Evolutionary conservation across 169 alveolate species (phyloP).

Genomic region (Cyclospora cayetanensis): DNA sequence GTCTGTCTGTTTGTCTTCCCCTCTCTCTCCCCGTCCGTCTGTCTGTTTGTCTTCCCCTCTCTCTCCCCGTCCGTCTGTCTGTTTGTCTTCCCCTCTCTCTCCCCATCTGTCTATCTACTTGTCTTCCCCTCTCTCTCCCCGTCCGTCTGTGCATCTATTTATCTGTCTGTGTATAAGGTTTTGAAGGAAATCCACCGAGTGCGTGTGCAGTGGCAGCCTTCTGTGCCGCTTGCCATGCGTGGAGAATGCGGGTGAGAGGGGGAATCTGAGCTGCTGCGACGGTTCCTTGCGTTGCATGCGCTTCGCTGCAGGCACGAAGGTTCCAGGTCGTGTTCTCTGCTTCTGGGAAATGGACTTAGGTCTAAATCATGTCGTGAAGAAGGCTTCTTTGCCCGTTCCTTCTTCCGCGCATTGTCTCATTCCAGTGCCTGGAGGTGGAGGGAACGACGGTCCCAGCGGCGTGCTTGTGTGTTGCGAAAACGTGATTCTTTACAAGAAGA

Average conservation of each 20-base stretch:
- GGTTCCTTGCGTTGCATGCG: constrained; percentile 59
- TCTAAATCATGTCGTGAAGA: constrained; percentile 97
- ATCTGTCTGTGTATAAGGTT: not conserved
- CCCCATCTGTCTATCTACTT: not conserved
- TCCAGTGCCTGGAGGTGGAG: constrained; percentile 77
- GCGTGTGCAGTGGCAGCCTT: not conserved
- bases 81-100: not conserved
- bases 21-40: no score
- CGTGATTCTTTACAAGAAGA: constrained; percentile 92
- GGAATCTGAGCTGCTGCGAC: not conserved
- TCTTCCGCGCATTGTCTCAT: constrained; percentile 56
- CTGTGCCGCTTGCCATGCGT: not conserved
- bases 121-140: not conserved
- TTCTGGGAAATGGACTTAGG: constrained; percentile 99
- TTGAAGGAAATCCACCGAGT: not conserved
- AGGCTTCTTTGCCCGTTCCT: constrained; percentile 76
- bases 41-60: no score
- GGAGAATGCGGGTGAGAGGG: not conserved
- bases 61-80: no score
- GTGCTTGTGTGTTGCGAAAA: constrained; percentile 97
- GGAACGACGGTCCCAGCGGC: constrained; percentile 98
- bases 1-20: no score
- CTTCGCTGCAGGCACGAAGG: constrained; percentile 83
- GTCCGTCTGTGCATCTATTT: not conserved
- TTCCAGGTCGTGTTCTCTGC: constrained; percentile 88